Evolutionary conservation across 2,329 filamentous ascomycete species (phyloP).

Genomic region (Huntiella abstrusa): DNA sequence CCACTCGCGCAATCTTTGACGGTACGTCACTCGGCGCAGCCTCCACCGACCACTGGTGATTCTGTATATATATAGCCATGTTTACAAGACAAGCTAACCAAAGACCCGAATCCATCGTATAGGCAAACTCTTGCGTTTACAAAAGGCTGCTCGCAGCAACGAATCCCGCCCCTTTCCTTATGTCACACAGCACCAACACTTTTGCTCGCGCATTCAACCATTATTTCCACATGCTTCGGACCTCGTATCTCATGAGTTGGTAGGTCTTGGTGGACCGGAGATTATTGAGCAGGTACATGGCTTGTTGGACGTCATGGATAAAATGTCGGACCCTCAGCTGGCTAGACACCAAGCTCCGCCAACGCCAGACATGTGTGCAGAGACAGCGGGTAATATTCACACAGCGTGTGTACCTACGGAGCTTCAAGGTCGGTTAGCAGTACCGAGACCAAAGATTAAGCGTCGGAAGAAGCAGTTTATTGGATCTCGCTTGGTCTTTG

Average conservation of each 20-base stretch:
- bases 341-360: constrained; percentile 11
- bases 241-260: constrained; percentile 36
- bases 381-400: constrained; percentile 2
- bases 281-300: constrained; percentile 32
- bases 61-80: too few species aligned
- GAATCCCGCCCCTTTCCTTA: constrained; percentile 11
- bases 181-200: constrained; percentile 11
- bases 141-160: constrained; percentile 11
- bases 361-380: constrained; percentile 7
- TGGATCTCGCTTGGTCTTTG: constrained; percentile 29
- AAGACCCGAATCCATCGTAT: too few species aligned
- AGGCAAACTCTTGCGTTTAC: constrained; percentile 13
- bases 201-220: constrained; percentile 9
- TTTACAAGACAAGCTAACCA: not conserved
- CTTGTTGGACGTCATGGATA: constrained; percentile 30
- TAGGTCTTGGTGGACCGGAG: constrained; percentile 19
- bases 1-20: constrained; percentile 16
- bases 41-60: too few species aligned
- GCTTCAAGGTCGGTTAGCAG: not conserved
- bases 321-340: constrained; percentile 11
- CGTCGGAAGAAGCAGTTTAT: constrained; percentile 26
- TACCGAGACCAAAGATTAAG: constrained; percentile 1
- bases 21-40: constrained; percentile 17
- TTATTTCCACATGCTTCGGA: constrained; percentile 11
- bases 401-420: constrained; percentile 6